Percentiles rank a stretch among this genome's conserved stretches.
These are phyloP conservation scores for Solanum rostratum DNA, from an alignment of 257 asterid genomes.

Conservation along the genomic window DNA sequence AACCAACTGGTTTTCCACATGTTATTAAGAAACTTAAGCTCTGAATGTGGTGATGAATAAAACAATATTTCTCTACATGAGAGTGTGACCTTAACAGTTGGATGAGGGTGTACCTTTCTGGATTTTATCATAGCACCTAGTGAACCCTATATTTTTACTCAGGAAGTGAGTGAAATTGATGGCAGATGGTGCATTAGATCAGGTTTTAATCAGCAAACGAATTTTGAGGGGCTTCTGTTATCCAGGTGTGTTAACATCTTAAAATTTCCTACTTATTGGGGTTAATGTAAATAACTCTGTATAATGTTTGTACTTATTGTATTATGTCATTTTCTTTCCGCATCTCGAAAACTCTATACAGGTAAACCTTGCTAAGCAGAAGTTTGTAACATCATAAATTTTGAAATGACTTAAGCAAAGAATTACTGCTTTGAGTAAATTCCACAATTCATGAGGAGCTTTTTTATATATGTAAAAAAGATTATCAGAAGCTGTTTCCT, in stretches of 20 bases:
- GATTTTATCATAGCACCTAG: background rate
- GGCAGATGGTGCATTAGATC: conserved; percentile 95
- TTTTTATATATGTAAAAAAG: too few species aligned
- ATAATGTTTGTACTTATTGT: background rate
- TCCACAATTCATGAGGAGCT: background rate
- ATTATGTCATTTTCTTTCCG: background rate
- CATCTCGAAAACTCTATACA: background rate
- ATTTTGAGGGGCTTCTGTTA: conserved; percentile 70
- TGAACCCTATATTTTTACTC: background rate
- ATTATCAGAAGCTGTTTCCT: background rate
- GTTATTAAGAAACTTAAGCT: background rate
- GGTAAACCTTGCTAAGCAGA: background rate
- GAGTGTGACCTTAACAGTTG: background rate
- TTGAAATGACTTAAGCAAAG: background rate
- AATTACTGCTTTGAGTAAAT: background rate
- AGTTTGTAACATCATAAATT: background rate
- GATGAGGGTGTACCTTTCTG: background rate
- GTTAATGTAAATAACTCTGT: background rate
- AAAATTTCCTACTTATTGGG: conserved; percentile 4
- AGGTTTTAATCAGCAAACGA: conserved; percentile 25
- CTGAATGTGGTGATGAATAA: background rate
- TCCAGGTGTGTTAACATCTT: conserved; percentile 55
- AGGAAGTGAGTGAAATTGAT: conserved; percentile 70
- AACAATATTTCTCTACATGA: background rate
- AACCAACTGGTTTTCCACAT: background rate